Evolutionary conservation across 1,284 basidiomycete species (phyloP), one percentile per base, ranked within the genome.

Genomic region (Rhodotorula sp.): DNA sequence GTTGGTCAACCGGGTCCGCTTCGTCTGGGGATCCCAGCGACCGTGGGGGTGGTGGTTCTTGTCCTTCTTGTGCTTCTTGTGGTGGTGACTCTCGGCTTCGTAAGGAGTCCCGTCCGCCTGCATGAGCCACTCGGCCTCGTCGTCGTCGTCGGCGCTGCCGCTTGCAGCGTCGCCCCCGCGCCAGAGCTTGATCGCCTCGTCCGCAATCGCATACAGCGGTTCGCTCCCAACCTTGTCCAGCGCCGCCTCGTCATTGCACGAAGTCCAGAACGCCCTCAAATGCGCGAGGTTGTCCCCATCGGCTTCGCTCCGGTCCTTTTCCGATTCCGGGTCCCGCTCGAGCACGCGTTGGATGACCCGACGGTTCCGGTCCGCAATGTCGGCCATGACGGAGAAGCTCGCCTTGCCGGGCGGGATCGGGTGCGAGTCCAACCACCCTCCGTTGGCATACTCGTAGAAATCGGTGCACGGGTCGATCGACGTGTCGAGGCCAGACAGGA

Each of bases 381-480:
- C 80, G 62, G 83, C 75, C 77, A 84, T 84, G 12, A 80, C 78
- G 15, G 83, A 83, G 75, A 86, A 89, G 64, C 84, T 84, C 46
- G 89, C 87, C 79, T 92, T 91, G 80, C 92, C 92, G 0, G 91
- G 88, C 3, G 94, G 93, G 63, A 97, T 86, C 34, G 91, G 90
- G 80, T 95, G 88, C 0, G 84, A 82, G 63, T 86, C 86, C 39
- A 90, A 84, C 93, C 93, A 97, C 34, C 92, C 92, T 31, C 91
- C 91, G 77, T 83, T 80, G 72, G 72, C 88, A 82, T 90, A 99
- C 74, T 90, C 87, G 81, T 96, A 97, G 81, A 98, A 98, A 82
- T 95, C 90, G 77, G 97, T 91, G 83, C 96, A 99, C 0, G 96
- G 96, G 81, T 98, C 92, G 76, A 91, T 86, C 5, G 88, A 85